Evolutionary conservation across 1,284 basidiomycete species (phyloP), one percentile per base, ranked within the genome.

Genomic region (Athelia sp.): DNA sequence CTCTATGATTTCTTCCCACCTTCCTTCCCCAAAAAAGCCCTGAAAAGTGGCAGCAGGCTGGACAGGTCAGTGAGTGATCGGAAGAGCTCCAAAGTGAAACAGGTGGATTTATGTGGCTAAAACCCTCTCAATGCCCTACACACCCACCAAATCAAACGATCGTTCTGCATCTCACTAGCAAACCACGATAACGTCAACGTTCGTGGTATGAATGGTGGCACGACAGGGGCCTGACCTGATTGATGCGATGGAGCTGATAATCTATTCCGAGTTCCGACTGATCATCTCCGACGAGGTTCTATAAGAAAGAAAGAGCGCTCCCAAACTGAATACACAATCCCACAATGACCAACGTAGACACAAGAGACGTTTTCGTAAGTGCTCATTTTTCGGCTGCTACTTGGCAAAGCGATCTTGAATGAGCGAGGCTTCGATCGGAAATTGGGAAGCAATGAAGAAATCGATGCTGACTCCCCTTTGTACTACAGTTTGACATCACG

Each of bases 401-500:
- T 22, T 15, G 48, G 34, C 46, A 8, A 44, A 43, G 43, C 46
- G 24, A 22, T 43, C 26, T 38, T 22, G 15, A 31, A 43, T 45
- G 14, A 45, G 48, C 4, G 21, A 31, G n/a, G n/a, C 4, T 40
- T 10, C 6, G 15, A 4, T 3, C 17, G 15, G 4, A 44, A 23
- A 15, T 22, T 15, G 45, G 45, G 29, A 26, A 8, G 31, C 21
- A 19, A n/a, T 26, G 26, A 18, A 22, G 6, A 21, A 22, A 26
- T 42, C 48, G 11, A 4, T 19, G 15, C 23, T 46, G 43, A 35
- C 14, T 24, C 48, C n/a, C n/a, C n/a, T n/a, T n/a, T n/a, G n/a
- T n/a, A 24, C 40, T 36, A n/a, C 54, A 88, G 84, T 95, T 97
- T 62, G 91, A 97, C 62, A 73, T 93, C 57, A 72, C 81, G 9